Conservation (phyloP, 192 early-diverging fungal genomes). For the Rhizoclosmatium globosum region DNA sequence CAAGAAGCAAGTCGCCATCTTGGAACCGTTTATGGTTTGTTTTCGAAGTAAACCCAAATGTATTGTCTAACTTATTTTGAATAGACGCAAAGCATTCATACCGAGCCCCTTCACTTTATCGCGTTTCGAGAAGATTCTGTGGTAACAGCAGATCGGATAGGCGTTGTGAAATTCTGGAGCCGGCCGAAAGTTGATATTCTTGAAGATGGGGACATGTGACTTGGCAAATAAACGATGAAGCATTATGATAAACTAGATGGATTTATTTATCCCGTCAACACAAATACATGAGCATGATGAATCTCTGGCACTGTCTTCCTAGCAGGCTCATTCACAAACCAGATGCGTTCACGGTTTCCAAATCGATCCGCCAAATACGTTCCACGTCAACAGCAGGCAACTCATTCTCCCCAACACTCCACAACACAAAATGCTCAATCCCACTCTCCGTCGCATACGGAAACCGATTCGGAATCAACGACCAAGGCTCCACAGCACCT, state of each 20-base stretch:
- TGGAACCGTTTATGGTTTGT: conserved; percentile 71
- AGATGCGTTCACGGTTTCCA: background rate
- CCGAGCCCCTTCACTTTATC: conserved; percentile 66
- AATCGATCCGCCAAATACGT: background rate
- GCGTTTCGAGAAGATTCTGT: conserved; percentile 75
- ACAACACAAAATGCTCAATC: conserved; percentile 18
- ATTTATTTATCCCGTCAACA: background rate
- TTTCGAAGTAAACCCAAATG: background rate
- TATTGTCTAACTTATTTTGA: conserved; percentile 5
- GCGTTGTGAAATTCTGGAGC: conserved; percentile 78
- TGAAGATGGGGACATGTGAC: background rate
- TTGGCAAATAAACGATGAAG: no score
- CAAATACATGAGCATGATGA: conserved; percentile 15
- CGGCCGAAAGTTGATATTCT: conserved; percentile 55
- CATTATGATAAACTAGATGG: no score
- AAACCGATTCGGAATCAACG: conserved; percentile 3
- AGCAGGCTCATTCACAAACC: conserved; percentile 4
- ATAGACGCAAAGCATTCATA: conserved; percentile 66
- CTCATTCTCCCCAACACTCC: conserved; percentile 11
- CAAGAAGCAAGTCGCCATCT: conserved; percentile 65
- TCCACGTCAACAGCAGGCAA: background rate
- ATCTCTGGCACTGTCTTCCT: conserved; percentile 18
- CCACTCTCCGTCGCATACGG: conserved; percentile 39
- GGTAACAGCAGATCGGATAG: conserved; percentile 76
- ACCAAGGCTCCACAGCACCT: background rate